Evolutionary conservation across 164 flowering plant genomes (phyloP), one percentile per base, ranked within the genome.

Genomic region (Piper betle): DNA sequence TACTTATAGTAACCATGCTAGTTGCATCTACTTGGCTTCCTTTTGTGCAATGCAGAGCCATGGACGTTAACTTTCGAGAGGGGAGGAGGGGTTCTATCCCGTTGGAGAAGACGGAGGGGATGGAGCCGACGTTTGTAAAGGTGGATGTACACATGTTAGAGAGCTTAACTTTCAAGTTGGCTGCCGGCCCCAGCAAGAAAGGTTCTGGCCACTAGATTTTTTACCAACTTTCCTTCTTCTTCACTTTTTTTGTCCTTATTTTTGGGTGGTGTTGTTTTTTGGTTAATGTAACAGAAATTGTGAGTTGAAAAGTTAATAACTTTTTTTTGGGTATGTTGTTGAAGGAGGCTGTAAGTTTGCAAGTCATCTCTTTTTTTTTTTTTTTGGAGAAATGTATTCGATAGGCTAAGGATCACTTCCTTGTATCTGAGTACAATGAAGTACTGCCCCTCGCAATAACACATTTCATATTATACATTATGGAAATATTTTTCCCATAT

Each of bases 161-260:
- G 65, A 72, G 72, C 74, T 46, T 64, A 75, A 68, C 60, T 6
- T 74, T 17, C 41, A 68, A 61, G 42, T 57, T 81, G 58, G 79
- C 82, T 58, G 74, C 84, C 17, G 88, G 88, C 12, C 84, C 85
- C 6, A 81, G 84, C 80, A 77, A 58, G 60, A 78, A 52, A 66
- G 88, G 88, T 55, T 80, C 79, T 37, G 88, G 88, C 0, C 80
- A 81, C 71, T 78, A 73, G 62, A 25, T 25, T 25, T n/a, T 25
- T 25, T 25, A 25, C 33, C 33, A 25, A 2, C 33, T 25, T 25
- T 25, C 33, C 33, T 25, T 25, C 33, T 25, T 42, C 11, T 41
- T 15, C 12, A 6, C 11, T 46, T 46, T 10, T 46, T 43, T 2
- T 46, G 6, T 8, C 15, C 15, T 46, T 46, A 2, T 10, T 10